Percentiles rank a stretch among this genome's conserved stretches.
Evolutionary conservation across 805 yeast genomes (phyloP).

Genomic region (Saccharomyces paradoxus): DNA sequence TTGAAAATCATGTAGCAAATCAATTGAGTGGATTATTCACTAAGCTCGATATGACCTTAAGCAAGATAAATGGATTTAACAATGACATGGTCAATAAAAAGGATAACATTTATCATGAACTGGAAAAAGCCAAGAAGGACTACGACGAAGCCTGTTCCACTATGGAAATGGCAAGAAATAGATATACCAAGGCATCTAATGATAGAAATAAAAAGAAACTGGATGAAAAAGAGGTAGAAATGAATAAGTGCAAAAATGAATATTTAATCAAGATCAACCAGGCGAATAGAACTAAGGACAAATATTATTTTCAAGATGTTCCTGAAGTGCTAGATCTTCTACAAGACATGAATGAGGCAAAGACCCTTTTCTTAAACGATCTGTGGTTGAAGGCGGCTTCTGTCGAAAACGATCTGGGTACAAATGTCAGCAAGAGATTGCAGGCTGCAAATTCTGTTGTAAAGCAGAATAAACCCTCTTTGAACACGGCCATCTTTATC

Average conservation of each 20-base stretch:
- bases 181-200: slow-evolving; percentile 54
- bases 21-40: slow-evolving; percentile 48
- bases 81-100: slow-evolving; percentile 43
- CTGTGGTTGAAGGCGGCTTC: slow-evolving; percentile 54
- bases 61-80: slow-evolving; percentile 49
- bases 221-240: slow-evolving; percentile 59
- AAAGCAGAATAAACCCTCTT: slow-evolving; percentile 57
- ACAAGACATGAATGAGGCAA: slow-evolving; percentile 76
- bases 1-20: slow-evolving; percentile 51
- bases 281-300: slow-evolving; percentile 87
- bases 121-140: slow-evolving; percentile 44
- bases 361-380: slow-evolving; percentile 63
- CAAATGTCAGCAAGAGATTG: slow-evolving; percentile 36
- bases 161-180: slow-evolving; percentile 74
- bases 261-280: slow-evolving; percentile 74
- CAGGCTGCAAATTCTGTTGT: slow-evolving; percentile 48
- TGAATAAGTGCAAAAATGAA: slow-evolving; percentile 82
- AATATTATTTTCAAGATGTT: slow-evolving; percentile 82
- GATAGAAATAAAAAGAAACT: slow-evolving; percentile 42
- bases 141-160: slow-evolving; percentile 75
- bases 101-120: slow-evolving; percentile 27
- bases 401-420: slow-evolving; percentile 51
- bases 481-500: slow-evolving; percentile 85
- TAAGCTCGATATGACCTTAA: slow-evolving; percentile 46
- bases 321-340: slow-evolving; percentile 82